Evolutionary conservation across 805 yeast genomes (phyloP).

Genomic region (Zygosaccharomyces siamensis): DNA sequence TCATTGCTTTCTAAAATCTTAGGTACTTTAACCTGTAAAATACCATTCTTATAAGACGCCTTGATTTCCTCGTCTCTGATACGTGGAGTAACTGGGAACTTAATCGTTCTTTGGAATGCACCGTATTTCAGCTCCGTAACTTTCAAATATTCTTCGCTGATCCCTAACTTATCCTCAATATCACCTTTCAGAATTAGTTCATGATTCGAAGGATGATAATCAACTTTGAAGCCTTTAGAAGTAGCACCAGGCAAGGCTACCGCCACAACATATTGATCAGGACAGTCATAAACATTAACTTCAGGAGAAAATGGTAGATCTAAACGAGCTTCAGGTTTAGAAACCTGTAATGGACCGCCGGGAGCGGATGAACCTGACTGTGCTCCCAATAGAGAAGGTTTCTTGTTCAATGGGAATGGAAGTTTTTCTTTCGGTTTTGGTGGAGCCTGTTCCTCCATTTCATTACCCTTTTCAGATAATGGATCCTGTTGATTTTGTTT

Average conservation of each 20-base stretch:
- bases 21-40: conserved; percentile 49
- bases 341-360: conserved; percentile 41
- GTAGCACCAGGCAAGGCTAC: conserved; percentile 57
- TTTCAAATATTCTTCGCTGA: conserved; percentile 39
- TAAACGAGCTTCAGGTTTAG: conserved; percentile 41
- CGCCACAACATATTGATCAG: conserved; percentile 43
- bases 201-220: conserved; percentile 54
- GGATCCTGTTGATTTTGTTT: conserved; percentile 1
- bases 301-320: conserved; percentile 53
- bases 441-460: conserved; percentile 3
- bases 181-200: conserved; percentile 51
- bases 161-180: conserved; percentile 37
- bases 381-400: conserved; percentile 20
- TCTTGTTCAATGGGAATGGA: conserved; percentile 6
- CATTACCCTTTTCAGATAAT: conserved; percentile 2
- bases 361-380: conserved; percentile 33
- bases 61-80: conserved; percentile 49
- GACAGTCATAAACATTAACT: conserved; percentile 51
- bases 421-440: conserved; percentile 1
- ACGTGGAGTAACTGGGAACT: conserved; percentile 50
- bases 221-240: conserved; percentile 48
- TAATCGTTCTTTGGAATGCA: conserved; percentile 51
- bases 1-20: conserved; percentile 36
- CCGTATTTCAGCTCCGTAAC: conserved; percentile 55
- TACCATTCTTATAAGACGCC: conserved; percentile 51